Evolutionary conservation across 805 yeast genomes (phyloP).

Genomic region (Yamadazyma sp.): DNA sequence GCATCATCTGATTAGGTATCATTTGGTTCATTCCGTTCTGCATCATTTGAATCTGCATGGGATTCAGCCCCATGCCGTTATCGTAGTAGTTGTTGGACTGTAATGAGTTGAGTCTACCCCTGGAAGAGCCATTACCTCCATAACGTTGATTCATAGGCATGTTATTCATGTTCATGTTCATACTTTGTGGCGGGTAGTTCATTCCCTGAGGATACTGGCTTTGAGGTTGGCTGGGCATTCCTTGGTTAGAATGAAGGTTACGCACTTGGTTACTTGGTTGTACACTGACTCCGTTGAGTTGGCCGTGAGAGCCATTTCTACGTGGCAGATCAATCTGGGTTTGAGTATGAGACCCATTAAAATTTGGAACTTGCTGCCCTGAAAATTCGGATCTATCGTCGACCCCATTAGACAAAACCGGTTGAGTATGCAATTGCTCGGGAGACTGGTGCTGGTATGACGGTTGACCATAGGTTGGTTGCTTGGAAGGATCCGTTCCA

Average conservation of each 20-base stretch:
- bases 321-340: neutral
- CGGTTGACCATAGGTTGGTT: conserved; percentile 5
- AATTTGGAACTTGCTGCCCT: conserved; percentile 12
- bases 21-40: conserved; percentile 11
- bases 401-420: conserved; percentile 21
- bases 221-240: neutral
- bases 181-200: conserved; percentile 7
- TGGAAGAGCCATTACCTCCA: conserved; percentile 4
- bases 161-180: conserved; percentile 13
- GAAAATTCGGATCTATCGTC: conserved; percentile 22
- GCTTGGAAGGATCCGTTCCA: conserved; percentile 1
- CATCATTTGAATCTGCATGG: conserved; percentile 15
- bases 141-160: conserved; percentile 10
- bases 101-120: conserved; percentile 17
- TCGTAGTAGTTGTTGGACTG: conserved; percentile 16
- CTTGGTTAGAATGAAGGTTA: conserved; percentile 1
- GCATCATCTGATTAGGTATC: conserved; percentile 11
- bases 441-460: neutral
- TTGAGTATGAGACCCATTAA: conserved; percentile 1
- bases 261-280: no score
- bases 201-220: conserved; percentile 3
- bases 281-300: conserved; percentile 7
- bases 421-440: conserved; percentile 7
- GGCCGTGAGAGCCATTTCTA: conserved; percentile 1
- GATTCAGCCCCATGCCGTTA: conserved; percentile 10